Conservation (phyloP, 768 basidiomycete genomes). For the Rhizopogon vesiculosus region DNA sequence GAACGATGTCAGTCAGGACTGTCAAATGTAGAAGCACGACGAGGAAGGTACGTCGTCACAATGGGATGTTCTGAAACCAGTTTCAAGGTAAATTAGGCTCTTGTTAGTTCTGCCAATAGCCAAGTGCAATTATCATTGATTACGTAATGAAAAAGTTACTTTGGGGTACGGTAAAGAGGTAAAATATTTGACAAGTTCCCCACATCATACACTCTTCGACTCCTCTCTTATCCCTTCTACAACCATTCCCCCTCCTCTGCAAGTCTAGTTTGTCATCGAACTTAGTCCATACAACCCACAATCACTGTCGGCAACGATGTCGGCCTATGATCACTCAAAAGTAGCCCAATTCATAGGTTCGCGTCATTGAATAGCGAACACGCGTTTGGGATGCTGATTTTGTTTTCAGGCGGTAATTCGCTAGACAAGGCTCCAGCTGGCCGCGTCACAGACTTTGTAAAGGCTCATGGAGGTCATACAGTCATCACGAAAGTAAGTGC, state of each 20-base stretch:
- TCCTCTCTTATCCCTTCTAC: conserved; percentile 13
- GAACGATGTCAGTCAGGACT: neutral
- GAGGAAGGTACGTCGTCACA: neutral
- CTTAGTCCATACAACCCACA: neutral
- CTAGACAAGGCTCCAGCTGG: conserved; percentile 79
- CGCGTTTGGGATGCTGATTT: conserved; percentile 10
- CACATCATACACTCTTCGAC: neutral
- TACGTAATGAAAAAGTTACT: conserved; percentile 28
- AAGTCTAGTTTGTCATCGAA: conserved; percentile 3
- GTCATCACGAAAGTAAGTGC: conserved; percentile 90
- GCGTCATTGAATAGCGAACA: conserved; percentile 6
- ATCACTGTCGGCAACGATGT: conserved; percentile 15
- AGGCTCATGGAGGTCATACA: conserved; percentile 88
- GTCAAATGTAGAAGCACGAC: neutral
- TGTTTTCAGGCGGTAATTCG: conserved; percentile 81
- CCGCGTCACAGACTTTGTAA: conserved; percentile 87
- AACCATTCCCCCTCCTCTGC: conserved; percentile 11
- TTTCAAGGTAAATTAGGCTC: neutral
- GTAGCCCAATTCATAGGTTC: conserved; percentile 63
- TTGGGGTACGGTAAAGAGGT: conserved; percentile 20
- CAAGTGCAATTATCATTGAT: neutral
- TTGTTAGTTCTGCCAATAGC: no score
- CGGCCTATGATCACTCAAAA: conserved; percentile 51
- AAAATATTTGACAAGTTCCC: conserved; percentile 15
- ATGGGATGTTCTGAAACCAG: neutral